Percentiles rank a stretch among this genome's conserved stretches.
Conservation (phyloP, 306 rosid genomes). For the Prunus mume region DNA sequence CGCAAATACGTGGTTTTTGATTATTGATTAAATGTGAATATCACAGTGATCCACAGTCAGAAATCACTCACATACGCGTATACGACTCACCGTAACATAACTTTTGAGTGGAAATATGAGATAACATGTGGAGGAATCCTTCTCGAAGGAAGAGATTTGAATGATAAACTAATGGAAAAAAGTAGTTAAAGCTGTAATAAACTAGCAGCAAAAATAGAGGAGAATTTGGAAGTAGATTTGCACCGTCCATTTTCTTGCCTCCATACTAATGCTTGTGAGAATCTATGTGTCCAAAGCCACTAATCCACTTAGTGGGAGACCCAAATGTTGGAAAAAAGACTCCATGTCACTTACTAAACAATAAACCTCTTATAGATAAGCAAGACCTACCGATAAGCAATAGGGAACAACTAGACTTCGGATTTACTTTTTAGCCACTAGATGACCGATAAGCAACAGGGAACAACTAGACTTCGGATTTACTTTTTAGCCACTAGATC, state of each 20-base stretch:
- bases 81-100: too few relatives aligned
- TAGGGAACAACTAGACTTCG: background rate
- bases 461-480: background rate
- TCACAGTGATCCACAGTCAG: too few relatives aligned
- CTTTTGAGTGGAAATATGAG: background rate
- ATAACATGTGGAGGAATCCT: slow-evolving; percentile 11
- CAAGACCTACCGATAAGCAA: background rate
- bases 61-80: too few relatives aligned
- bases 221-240: slow-evolving; percentile 29
- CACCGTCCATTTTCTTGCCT: slow-evolving; percentile 34
- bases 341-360: background rate
- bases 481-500: background rate
- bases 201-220: slow-evolving; percentile 20
- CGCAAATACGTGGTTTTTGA: too few relatives aligned
- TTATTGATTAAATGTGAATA: too few relatives aligned
- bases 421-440: background rate
- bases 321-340: slow-evolving; percentile 22
- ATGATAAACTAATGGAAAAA: slow-evolving; percentile 28
- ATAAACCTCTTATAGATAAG: background rate
- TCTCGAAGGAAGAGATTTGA: background rate
- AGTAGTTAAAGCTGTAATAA: slow-evolving; percentile 13
- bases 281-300: slow-evolving; percentile 28
- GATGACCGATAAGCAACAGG: background rate
- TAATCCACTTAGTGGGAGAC: slow-evolving; percentile 26
- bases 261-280: slow-evolving; percentile 26